Conservation (phyloP, 75 land plant genomes). For the Picea sitchensis region DNA sequence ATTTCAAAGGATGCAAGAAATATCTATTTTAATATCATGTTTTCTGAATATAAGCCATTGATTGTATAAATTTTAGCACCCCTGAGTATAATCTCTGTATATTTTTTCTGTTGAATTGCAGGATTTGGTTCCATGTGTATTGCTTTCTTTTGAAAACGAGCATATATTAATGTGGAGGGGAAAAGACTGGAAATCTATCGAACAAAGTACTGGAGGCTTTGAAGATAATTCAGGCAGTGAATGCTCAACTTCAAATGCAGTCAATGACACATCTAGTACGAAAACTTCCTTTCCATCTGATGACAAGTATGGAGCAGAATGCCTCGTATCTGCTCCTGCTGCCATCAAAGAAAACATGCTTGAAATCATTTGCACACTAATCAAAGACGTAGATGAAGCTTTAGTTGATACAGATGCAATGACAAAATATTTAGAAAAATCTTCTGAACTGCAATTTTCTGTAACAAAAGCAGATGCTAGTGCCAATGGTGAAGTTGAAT, state of each 20-base stretch:
- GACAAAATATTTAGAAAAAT: neutral
- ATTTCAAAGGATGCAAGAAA: neutral
- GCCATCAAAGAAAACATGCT: neutral
- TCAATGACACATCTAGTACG: constrained; percentile 2
- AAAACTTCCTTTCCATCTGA: neutral
- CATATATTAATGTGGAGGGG: constrained; percentile 97
- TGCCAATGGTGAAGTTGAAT: neutral
- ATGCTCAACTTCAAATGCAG: constrained; percentile 13
- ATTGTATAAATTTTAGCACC: neutral
- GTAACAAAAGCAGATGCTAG: neutral
- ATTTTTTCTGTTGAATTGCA: constrained; percentile 23
- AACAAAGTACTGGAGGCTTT: constrained; percentile 1
- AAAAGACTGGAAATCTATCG: constrained; percentile 54
- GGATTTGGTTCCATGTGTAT: constrained; percentile 93
- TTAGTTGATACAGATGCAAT: constrained; percentile 5
- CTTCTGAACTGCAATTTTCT: neutral
- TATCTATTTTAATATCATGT: neutral
- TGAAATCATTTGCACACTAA: neutral
- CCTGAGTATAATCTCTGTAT: neutral
- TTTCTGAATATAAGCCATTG: neutral
- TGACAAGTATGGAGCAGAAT: constrained; percentile 5
- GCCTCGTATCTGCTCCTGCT: neutral
- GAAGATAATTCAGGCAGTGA: neutral
- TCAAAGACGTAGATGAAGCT: neutral
- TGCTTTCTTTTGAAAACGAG: constrained; percentile 88